These are phyloP conservation scores for Nakazawaea populi DNA, from an alignment of 805 yeast genomes.

Conservation along the genomic window DNA sequence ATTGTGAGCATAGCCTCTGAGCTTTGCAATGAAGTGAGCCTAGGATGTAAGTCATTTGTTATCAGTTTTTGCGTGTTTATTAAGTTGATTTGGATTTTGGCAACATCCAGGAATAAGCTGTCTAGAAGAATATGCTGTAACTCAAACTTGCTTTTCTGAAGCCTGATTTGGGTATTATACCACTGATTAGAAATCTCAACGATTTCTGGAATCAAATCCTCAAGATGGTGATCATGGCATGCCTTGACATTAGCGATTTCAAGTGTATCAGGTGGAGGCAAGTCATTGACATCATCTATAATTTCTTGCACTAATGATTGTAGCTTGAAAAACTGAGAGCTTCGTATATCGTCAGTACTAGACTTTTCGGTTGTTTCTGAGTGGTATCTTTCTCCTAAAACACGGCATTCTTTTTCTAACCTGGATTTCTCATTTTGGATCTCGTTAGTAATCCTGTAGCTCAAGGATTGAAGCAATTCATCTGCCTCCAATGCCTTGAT, in stretches of 20 bases:
- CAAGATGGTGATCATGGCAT: neutral
- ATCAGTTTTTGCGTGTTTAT: constrained; percentile 26
- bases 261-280: constrained; percentile 21
- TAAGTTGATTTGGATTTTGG: constrained; percentile 31
- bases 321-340: constrained; percentile 10
- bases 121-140: constrained; percentile 28
- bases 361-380: neutral
- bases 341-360: constrained; percentile 7
- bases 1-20: constrained; percentile 24
- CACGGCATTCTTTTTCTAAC: constrained; percentile 36
- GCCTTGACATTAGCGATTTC: neutral
- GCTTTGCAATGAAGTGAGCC: constrained; percentile 24
- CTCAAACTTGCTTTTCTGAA: constrained; percentile 25
- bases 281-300: constrained; percentile 14
- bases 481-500: constrained; percentile 13
- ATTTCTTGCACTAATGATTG: constrained; percentile 19
- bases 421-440: constrained; percentile 26
- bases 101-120: constrained; percentile 26
- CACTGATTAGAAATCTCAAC: constrained; percentile 26
- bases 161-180: constrained; percentile 29
- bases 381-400: constrained; percentile 27
- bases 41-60: constrained; percentile 24
- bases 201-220: constrained; percentile 25
- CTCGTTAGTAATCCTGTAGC: constrained; percentile 29
- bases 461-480: constrained; percentile 23